Percentiles rank a stretch among this genome's conserved stretches.
Conservation (phyloP, 2,329 filamentous ascomycete species). For the Teratosphaeria destructans region DNA sequence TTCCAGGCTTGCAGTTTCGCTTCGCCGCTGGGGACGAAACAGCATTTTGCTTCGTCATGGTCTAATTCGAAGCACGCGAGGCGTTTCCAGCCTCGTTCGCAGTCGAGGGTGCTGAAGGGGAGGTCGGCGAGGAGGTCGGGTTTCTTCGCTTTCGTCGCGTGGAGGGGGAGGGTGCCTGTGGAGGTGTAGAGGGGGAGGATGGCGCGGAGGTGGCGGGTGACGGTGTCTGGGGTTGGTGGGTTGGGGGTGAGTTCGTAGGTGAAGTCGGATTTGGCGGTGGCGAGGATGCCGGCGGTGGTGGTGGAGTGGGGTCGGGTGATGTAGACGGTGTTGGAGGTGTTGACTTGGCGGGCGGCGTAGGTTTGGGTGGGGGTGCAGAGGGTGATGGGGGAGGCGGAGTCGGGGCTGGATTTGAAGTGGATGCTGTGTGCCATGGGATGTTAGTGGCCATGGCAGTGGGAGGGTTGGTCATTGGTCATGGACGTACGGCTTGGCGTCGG, state of each 20-base stretch:
- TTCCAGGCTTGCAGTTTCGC: slow-evolving; percentile 41
- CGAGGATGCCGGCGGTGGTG: slow-evolving; percentile 21
- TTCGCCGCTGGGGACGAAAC: slow-evolving; percentile 39
- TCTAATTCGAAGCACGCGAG: slow-evolving; percentile 43
- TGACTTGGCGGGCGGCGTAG: slow-evolving; percentile 53
- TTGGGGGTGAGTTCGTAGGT: slow-evolving; percentile 32
- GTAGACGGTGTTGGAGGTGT: slow-evolving; percentile 55
- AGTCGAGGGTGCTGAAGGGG: slow-evolving; percentile 43
- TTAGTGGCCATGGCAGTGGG: not conserved
- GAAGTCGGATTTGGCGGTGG: slow-evolving; percentile 34
- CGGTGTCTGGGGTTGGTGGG: slow-evolving; percentile 11
- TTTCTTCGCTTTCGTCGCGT: slow-evolving; percentile 29
- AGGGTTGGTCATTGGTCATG: not conserved
- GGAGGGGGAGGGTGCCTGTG: slow-evolving; percentile 12
- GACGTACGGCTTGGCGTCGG: slow-evolving; percentile 33
- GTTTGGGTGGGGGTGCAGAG: slow-evolving; percentile 49
- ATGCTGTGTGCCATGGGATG: slow-evolving; percentile 18
- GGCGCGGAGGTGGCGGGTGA: slow-evolving; percentile 27
- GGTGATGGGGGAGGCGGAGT: slow-evolving; percentile 35
- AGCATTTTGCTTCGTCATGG: slow-evolving; percentile 15
- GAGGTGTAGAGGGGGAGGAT: slow-evolving; percentile 31
- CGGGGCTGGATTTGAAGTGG: slow-evolving; percentile 30
- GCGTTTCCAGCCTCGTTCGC: slow-evolving; percentile 39
- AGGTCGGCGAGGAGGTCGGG: slow-evolving; percentile 37
- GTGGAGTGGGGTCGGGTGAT: slow-evolving; percentile 34